Conservation (phyloP, 2,329 filamentous ascomycete species). For the Coccinonectria pachysandricola region DNA sequence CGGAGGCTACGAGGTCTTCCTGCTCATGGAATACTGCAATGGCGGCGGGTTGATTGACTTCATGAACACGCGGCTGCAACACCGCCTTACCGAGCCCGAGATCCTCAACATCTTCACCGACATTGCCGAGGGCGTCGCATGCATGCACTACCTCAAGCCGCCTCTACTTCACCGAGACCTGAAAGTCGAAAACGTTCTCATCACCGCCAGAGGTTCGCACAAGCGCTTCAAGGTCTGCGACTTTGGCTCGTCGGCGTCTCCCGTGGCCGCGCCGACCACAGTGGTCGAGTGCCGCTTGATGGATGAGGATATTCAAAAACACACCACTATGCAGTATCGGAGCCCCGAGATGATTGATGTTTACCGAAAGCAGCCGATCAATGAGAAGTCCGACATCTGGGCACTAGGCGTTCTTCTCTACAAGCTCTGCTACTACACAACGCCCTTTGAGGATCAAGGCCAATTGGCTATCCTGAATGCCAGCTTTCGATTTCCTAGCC, state of each 20-base stretch:
- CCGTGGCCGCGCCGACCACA: constrained; percentile 73
- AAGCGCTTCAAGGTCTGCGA: constrained; percentile 92
- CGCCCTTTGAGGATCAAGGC: constrained; percentile 94
- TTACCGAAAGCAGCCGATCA: constrained; percentile 89
- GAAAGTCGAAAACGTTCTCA: constrained; percentile 97
- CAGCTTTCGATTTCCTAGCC: constrained; percentile 80
- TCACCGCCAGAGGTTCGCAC: constrained; percentile 55
- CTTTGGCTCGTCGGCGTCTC: constrained; percentile 84
- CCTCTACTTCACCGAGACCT: constrained; percentile 86
- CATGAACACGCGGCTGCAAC: constrained; percentile 96
- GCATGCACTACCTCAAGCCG: constrained; percentile 98
- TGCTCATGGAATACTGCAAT: constrained; percentile 96
- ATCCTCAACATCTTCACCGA: constrained; percentile 96
- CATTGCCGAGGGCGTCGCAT: constrained; percentile 89
- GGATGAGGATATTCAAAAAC: constrained; percentile 93
- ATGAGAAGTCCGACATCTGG: constrained; percentile 99
- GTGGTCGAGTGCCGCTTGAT: constrained; percentile 83
- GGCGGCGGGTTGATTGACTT: constrained; percentile 97
- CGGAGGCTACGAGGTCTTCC: constrained; percentile 92
- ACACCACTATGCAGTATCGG: constrained; percentile 94
- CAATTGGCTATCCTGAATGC: constrained; percentile 96
- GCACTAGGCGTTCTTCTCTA: constrained; percentile 89
- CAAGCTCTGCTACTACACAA: constrained; percentile 98
- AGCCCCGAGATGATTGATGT: constrained; percentile 99
- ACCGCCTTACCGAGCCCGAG: constrained; percentile 93